Evolutionary conservation across 805 yeast species (phyloP), one percentile per base, ranked within the genome.

Genomic region (Ogataea saltuana): DNA sequence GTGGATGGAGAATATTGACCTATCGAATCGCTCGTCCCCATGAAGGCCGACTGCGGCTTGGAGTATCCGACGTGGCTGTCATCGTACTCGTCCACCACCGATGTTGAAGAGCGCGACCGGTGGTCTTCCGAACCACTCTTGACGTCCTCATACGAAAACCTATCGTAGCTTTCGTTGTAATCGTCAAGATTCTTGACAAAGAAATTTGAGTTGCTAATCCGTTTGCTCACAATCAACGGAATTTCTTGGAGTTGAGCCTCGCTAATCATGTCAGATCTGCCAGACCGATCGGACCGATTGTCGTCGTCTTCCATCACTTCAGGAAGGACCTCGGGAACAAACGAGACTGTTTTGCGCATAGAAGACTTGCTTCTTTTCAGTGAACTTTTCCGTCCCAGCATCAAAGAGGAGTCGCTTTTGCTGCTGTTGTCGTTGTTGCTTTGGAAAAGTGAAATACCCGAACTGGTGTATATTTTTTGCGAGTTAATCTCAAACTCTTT

Each of bases 211-310:
- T 46, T 53, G 39, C 59, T 56, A 6, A 58, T 47, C 19, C 64
- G 49, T 31, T 64, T 64, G 19, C 49, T 53, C 7, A 60, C 49
- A 13, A 51, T n/a, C 11, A 58, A 45, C 7, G 39, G 28, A 3
- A 40, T 37, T 8, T 66, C 69, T 21, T 53, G 55, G 4, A 69
- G 65, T 36, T 56, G 67, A 0, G 64, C 48, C 34, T 74, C 78
- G 48, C 75, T 70, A 19, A 70, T 55, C 4, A 70, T 64, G 40
- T 74, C 79, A 2, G n/a, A n/a, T n/a, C n/a, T n/a, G n/a, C n/a
- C n/a, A n/a, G n/a, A n/a, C n/a, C n/a, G n/a, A n/a, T n/a, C n/a
- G n/a, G 69, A 59, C 22, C 52, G 53, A 33, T 56, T 57, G 18
- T 71, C 76, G 10, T 69, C 71, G 11, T 59, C 60, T 18, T 56